Evolutionary conservation across 2,329 filamentous ascomycete species (phyloP), one percentile per base, ranked within the genome.

Genomic region (Sporothrix pallida): DNA sequence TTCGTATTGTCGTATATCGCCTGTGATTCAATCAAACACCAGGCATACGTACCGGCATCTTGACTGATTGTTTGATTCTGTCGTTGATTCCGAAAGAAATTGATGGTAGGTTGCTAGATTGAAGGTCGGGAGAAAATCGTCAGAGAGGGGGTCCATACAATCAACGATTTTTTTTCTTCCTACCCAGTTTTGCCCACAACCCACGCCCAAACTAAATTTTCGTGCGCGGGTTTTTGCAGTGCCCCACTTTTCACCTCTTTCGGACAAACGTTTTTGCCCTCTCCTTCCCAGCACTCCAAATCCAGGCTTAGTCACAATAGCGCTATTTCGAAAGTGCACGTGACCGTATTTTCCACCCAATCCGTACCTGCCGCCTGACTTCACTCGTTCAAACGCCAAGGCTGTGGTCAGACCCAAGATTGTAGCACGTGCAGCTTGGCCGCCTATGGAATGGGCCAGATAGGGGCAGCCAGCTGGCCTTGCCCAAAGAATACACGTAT

Each of bases 1-100:
- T 31, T 17, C 71, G 70, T 56, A 9, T 63, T 9, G n/a, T 56
- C 52, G 13, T 70, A 26, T 13, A 37, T 72, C 52, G 20, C 17
- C 54, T 68, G 20, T 70, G n/a, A 5, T 23, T 48, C 42, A 17
- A 67, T 17, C 62, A 48, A 48, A 44, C 42, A 42, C 31, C 60
- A 44, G 46, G 10, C 23, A 71, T 76, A 81, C 81, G 73, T 82
- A 82, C 81, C 80, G 81, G 81, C 81, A 82, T 82, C 79, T 82
- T 82, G 80, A 80, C 79, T 78, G 78, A 79, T 79, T 77, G 79
- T 77, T 37, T 70, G 70, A 44, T 68, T 80, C 78, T 75, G 80
- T 78, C 78, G 77, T 78, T 77, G 78, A 78, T 77, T 78, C 78
- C 77, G 78, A 77, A 78, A 75, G 72, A 65, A 67, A 72, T 56